Conservation (phyloP, 352 stramenopile genomes). For the Blastocystis sp. region DNA sequence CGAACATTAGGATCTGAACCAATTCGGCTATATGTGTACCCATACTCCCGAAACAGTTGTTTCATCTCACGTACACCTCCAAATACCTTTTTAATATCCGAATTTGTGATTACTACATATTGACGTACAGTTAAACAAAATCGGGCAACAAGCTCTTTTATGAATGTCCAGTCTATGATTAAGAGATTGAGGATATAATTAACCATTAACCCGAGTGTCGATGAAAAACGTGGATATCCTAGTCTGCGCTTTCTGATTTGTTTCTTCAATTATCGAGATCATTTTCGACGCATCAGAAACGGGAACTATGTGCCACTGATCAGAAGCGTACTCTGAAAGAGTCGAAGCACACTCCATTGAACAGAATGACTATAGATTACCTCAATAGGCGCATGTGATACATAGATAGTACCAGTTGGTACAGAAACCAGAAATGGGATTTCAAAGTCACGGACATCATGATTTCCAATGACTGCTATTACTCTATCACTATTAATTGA, state of each 20-base stretch:
- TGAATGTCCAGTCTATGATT: not conserved
- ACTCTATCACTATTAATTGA: not conserved
- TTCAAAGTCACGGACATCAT: constrained; percentile 47
- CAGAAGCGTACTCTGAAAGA: not conserved
- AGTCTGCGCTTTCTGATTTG: not conserved
- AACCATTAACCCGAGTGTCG: constrained; percentile 6
- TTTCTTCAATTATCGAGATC: not conserved
- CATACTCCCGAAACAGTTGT: not conserved
- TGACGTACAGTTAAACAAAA: constrained; percentile 11
- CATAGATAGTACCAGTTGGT: not conserved
- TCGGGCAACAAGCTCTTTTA: not conserved
- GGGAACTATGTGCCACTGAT: not conserved
- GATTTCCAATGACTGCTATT: not conserved
- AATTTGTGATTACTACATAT: constrained; percentile 2
- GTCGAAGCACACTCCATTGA: not conserved
- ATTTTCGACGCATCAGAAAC: not conserved
- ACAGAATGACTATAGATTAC: not conserved
- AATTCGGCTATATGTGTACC: constrained; percentile 56
- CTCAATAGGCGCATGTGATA: not conserved
- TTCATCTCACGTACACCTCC: constrained; percentile 38
- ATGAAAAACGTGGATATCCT: constrained; percentile 35
- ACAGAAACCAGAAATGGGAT: not conserved
- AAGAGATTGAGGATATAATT: too few relatives aligned
- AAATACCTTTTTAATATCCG: not conserved
- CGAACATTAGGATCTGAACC: not conserved